These are phyloP conservation scores for Cladophialophora psammophila DNA, from an alignment of 2,329 filamentous ascomycete genomes.

Conservation along the genomic window DNA sequence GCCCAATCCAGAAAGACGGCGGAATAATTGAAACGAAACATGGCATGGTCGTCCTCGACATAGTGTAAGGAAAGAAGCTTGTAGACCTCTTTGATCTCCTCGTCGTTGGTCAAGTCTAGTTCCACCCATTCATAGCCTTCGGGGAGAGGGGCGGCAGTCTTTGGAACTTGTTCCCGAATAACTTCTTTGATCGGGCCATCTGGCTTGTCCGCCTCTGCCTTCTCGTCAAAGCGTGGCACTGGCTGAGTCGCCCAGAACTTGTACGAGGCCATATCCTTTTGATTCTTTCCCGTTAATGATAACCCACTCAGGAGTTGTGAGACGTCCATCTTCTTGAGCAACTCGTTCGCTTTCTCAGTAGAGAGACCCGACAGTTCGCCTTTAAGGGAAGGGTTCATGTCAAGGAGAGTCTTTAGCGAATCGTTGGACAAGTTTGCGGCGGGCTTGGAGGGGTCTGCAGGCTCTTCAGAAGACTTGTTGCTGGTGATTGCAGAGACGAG, in stretches of 20 bases:
- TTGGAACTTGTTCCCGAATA: slow-evolving; percentile 78
- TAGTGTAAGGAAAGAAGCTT: slow-evolving; percentile 92
- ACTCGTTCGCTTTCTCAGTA: slow-evolving; percentile 63
- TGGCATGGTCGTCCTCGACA: slow-evolving; percentile 94
- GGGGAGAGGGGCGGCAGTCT: slow-evolving; percentile 76
- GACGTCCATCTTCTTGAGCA: slow-evolving; percentile 59
- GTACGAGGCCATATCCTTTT: slow-evolving; percentile 95
- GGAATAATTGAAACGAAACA: slow-evolving; percentile 98
- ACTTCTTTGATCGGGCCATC: slow-evolving; percentile 88
- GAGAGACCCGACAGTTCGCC: slow-evolving; percentile 76
- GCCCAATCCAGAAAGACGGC: slow-evolving; percentile 90
- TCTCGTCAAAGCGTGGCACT: slow-evolving; percentile 79
- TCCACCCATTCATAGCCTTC: slow-evolving; percentile 94
- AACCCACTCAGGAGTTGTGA: slow-evolving; percentile 59
- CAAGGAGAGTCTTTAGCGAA: slow-evolving; percentile 47
- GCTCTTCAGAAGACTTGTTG: slow-evolving; percentile 27
- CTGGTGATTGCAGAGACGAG: slow-evolving; percentile 36
- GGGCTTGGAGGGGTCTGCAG: slow-evolving; percentile 34
- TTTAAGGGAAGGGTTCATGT: slow-evolving; percentile 69
- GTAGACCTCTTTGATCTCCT: slow-evolving; percentile 86
- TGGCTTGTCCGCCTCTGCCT: slow-evolving; percentile 61
- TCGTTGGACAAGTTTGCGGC: slow-evolving; percentile 33
- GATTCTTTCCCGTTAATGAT: slow-evolving; percentile 82
- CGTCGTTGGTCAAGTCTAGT: slow-evolving; percentile 80
- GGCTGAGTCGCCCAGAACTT: slow-evolving; percentile 99